Percentiles rank a stretch among this genome's conserved stretches.
Conservation (phyloP, 345 rosid genomes). For the Rhodamnia rubescens region DNA sequence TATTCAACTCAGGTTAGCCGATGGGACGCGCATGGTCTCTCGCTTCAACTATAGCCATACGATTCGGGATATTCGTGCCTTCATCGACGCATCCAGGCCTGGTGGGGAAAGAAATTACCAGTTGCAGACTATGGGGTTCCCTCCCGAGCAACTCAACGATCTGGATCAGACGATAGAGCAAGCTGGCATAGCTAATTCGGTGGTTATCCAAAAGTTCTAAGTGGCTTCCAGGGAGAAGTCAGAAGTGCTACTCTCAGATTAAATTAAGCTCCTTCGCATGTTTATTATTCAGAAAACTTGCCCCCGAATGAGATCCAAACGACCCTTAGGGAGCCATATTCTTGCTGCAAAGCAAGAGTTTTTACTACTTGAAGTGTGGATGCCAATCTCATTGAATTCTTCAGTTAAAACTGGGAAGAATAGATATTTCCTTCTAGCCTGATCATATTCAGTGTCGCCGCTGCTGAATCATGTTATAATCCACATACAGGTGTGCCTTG, state of each 20-base stretch:
- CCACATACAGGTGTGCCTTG: not conserved
- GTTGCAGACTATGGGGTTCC: conserved; percentile 89
- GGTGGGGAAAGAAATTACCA: conserved; percentile 58
- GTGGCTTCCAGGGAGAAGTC: not conserved
- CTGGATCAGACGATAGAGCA: conserved; percentile 79
- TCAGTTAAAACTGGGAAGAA: not conserved
- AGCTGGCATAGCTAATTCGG: conserved; percentile 81
- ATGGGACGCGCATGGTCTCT: conserved; percentile 65
- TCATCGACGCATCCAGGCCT: conserved; percentile 77
- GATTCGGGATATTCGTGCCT: conserved; percentile 55
- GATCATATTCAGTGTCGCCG: not conserved
- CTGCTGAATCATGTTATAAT: not conserved
- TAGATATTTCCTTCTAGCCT: not conserved
- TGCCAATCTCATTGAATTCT: not conserved
- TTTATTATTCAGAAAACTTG: not conserved
- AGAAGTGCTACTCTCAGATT: not conserved
- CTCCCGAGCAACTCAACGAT: conserved; percentile 69
- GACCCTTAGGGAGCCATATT: not conserved
- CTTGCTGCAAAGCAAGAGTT: not conserved
- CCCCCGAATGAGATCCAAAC: not conserved
- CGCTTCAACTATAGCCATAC: conserved; percentile 74
- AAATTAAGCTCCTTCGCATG: not conserved
- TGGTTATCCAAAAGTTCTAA: conserved; percentile 85
- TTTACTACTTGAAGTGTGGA: not conserved
- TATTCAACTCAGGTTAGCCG: conserved; percentile 79